These are phyloP conservation scores for Pseudocercospora crystallina DNA, from an alignment of 2,329 filamentous ascomycete genomes.

Conservation along the genomic window DNA sequence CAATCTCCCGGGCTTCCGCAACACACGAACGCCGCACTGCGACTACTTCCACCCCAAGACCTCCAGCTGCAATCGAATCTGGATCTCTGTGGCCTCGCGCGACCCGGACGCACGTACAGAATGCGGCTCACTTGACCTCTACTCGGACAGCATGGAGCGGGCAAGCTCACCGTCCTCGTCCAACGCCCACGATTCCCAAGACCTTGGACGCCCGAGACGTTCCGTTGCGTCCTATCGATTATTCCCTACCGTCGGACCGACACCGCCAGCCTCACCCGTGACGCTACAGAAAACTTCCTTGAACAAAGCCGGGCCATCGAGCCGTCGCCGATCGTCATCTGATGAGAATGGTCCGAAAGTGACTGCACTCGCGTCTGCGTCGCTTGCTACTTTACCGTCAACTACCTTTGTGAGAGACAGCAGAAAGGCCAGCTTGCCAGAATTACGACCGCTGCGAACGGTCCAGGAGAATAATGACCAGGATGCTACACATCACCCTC, in stretches of 20 bases:
- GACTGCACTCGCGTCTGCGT: background rate
- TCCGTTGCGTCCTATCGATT: conserved; percentile 26
- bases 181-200: conserved; percentile 13
- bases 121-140: too few species aligned
- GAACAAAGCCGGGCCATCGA: conserved; percentile 17
- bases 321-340: conserved; percentile 27
- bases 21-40: too few species aligned
- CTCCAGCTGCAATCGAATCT: conserved; percentile 1
- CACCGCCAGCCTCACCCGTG: conserved; percentile 27
- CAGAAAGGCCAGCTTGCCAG: conserved; percentile 20
- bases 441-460: conserved; percentile 12
- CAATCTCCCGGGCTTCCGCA: too few species aligned
- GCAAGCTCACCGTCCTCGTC: conserved; percentile 16
- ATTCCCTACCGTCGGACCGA: conserved; percentile 30
- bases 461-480: conserved; percentile 11
- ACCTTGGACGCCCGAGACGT: conserved; percentile 14
- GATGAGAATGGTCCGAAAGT: conserved; percentile 18
- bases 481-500: background rate
- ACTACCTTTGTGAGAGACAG: conserved; percentile 4
- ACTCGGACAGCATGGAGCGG: conserved; percentile 14
- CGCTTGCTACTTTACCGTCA: conserved; percentile 2
- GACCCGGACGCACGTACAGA: too few species aligned
- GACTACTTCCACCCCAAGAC: background rate
- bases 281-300: conserved; percentile 18
- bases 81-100: background rate